Base-by-base conservation (phyloP, 768 basidiomycete species). In the Podaxis rugospora region DNA sequence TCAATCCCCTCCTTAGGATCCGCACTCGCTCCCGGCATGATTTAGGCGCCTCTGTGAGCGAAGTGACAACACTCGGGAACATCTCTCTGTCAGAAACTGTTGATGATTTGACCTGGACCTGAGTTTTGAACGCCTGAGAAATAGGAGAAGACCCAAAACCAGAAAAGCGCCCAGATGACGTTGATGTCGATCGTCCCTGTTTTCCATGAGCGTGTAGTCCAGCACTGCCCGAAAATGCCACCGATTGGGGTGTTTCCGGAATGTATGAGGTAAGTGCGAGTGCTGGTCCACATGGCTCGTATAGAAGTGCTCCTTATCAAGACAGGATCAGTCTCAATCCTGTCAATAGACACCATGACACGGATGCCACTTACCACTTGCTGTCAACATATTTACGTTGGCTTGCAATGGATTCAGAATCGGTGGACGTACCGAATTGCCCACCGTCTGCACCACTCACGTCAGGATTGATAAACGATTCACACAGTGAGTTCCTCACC, bases 241-340 rank as follows among this genome's bases (percentile, higher is more conserved):
- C 44, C 14, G 68, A 67, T 32, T 61, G 63, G 21, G 66, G 67
- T 35, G 68, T 59, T 50, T 75, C 71, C 32, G 74, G 74, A 16
- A 73, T 74, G 5, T 71, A 73, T 25, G 67, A 68, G 37, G 74
- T 75, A 59, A 75, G 62, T 39, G 69, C 71, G 25, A 75, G 65
- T 51, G 66, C 67, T 13, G 74, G 74, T 37, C 72, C 63, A 49
- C 14, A 62, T 55, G 28, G 58, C 42, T 47, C 36, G 25, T 39
- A 16, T 16, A 18, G 4, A 21, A 5, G 25, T 47, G 13, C 27
- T 28, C 21, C 59, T 60, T 23, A 35, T 21, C 39, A 37, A 32
- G 49, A 16, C 44, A 11, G 60, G 27, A 50, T 57, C 56, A 57
- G 23, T 18, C 14, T n/a, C 9, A 16, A 1, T 16, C 16, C 32